Evolutionary conservation across 2,329 filamentous ascomycete genomes (phyloP).

Genomic region (Hypoxylon sp.): DNA sequence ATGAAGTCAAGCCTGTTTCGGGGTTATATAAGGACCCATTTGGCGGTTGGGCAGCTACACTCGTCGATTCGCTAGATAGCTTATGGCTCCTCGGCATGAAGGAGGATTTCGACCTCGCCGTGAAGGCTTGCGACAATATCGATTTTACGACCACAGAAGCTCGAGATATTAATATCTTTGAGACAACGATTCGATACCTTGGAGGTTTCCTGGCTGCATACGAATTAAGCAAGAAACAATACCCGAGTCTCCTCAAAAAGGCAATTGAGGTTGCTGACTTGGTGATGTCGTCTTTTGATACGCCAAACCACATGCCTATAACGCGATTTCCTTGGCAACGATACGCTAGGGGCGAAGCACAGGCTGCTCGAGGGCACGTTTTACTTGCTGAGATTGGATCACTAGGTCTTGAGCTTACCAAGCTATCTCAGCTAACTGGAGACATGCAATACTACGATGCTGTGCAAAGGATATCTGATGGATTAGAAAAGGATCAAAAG

Average conservation of each 20-base stretch:
- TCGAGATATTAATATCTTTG: constrained; percentile 74
- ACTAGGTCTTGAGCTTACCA: constrained; percentile 73
- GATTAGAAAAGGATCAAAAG: constrained; percentile 68
- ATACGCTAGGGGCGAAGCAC: constrained; percentile 61
- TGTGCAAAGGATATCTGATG: constrained; percentile 69
- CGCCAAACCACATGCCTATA: constrained; percentile 76
- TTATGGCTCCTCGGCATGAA: constrained; percentile 80
- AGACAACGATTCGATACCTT: constrained; percentile 80
- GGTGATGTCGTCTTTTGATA: constrained; percentile 77
- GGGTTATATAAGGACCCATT: constrained; percentile 69
- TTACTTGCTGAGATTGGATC: constrained; percentile 70
- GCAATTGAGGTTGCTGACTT: constrained; percentile 75
- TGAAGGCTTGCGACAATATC: constrained; percentile 69
- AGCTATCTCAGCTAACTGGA: constrained; percentile 74
- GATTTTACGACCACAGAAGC: constrained; percentile 71
- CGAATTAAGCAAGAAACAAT: constrained; percentile 71
- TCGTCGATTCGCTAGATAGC: constrained; percentile 79
- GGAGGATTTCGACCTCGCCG: constrained; percentile 75
- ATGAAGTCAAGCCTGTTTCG: constrained; percentile 73
- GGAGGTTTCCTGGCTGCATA: constrained; percentile 79
- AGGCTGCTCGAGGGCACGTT: constrained; percentile 61
- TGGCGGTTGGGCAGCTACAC: constrained; percentile 76
- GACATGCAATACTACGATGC: constrained; percentile 75
- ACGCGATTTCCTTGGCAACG: constrained; percentile 71
- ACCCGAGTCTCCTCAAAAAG: constrained; percentile 70